A percentile compares a stretch with the other conserved stretches of the same genome.
These are phyloP conservation scores for Tylopilus sp. DNA, from an alignment of 1,284 basidiomycete species.

Conservation along the genomic window DNA sequence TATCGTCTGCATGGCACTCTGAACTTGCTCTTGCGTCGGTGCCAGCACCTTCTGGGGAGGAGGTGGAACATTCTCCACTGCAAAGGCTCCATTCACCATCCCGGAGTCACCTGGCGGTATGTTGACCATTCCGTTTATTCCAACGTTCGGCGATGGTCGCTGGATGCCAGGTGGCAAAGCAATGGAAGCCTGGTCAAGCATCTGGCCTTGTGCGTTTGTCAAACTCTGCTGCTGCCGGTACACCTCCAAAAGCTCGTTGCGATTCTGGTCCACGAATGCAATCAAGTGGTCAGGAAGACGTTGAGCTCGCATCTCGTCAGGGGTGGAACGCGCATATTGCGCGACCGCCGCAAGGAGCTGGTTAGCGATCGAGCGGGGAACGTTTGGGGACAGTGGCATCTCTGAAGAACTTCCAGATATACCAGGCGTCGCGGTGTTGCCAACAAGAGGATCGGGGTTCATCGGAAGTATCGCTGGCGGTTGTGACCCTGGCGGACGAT, in stretches of 20 bases:
- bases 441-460: slow-evolving; percentile 8
- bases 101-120: slow-evolving; percentile 34
- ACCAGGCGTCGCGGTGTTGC: slow-evolving; percentile 25
- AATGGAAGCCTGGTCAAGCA: slow-evolving; percentile 33
- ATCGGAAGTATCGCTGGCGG: slow-evolving; percentile 29
- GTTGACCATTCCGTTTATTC: slow-evolving; percentile 23
- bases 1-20: slow-evolving; percentile 44
- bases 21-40: slow-evolving; percentile 46
- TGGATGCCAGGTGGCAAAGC: slow-evolving; percentile 28
- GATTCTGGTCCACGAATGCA: slow-evolving; percentile 65
- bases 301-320: slow-evolving; percentile 62
- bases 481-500: slow-evolving; percentile 28
- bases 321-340: slow-evolving; percentile 55
- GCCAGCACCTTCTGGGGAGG: slow-evolving; percentile 24
- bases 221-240: slow-evolving; percentile 40
- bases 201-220: slow-evolving; percentile 24
- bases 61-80: slow-evolving; percentile 18
- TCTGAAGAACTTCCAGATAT: slow-evolving; percentile 35
- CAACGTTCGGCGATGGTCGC: slow-evolving; percentile 31
- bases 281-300: slow-evolving; percentile 65
- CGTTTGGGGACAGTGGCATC: slow-evolving; percentile 26
- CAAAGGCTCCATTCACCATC: slow-evolving; percentile 27
- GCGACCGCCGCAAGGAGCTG: slow-evolving; percentile 36
- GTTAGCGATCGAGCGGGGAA: slow-evolving; percentile 19
- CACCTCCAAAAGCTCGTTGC: slow-evolving; percentile 46